A percentile compares a stretch with the other conserved stretches of the same genome.
These are phyloP conservation scores for Cenococcum geophilum DNA, from an alignment of 495 filamentous ascomycete species.

Conservation along the genomic window DNA sequence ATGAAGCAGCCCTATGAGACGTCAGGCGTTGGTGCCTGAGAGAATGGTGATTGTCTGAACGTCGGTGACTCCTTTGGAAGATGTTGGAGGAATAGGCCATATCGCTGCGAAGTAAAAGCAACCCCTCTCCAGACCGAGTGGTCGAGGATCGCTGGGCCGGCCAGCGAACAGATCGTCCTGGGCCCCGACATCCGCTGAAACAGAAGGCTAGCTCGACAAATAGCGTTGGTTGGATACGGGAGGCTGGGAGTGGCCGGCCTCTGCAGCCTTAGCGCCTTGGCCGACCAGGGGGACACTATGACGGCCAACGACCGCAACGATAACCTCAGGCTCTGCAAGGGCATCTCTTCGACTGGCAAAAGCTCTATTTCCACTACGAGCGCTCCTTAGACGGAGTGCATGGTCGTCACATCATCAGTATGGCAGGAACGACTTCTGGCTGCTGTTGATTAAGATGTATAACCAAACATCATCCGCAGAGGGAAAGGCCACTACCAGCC, in stretches of 20 bases:
- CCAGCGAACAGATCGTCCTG: slow-evolving; percentile 5
- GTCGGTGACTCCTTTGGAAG: slow-evolving; percentile 3
- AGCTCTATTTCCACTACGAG: too few species aligned
- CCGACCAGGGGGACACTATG: background rate
- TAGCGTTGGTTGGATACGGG: background rate
- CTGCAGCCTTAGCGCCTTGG: background rate
- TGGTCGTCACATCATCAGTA: too few species aligned
- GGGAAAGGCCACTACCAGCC: too few species aligned
- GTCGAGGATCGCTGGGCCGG: background rate
- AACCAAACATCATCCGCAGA: too few species aligned
- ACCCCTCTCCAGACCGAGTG: background rate
- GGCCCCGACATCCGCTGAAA: background rate
- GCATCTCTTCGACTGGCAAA: background rate
- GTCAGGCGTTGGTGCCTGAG: slow-evolving; percentile 23
- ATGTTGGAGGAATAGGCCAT: background rate
- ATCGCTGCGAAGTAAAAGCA: background rate
- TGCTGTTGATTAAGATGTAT: too few species aligned
- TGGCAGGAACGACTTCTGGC: too few species aligned
- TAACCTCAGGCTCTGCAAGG: background rate
- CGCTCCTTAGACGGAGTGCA: too few species aligned
- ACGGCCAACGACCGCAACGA: background rate
- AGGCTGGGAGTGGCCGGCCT: background rate
- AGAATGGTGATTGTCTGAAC: slow-evolving; percentile 1
- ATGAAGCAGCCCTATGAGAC: slow-evolving; percentile 29
- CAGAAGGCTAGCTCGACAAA: background rate